Conservation (phyloP, 2,329 filamentous ascomycete species). For the Akanthomyces muscarius region DNA sequence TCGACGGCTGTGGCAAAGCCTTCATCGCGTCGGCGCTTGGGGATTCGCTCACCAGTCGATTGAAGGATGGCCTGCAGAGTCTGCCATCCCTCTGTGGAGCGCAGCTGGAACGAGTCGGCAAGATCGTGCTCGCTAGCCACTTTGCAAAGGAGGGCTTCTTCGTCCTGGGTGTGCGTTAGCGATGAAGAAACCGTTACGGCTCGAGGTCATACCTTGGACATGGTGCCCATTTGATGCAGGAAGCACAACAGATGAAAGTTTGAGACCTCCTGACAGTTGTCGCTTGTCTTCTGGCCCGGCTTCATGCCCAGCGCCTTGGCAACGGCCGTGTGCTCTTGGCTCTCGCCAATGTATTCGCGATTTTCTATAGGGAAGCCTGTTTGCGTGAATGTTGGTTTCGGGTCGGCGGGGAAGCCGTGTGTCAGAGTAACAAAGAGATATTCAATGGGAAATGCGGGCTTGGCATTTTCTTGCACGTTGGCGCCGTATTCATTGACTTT, state of each 20-base stretch:
- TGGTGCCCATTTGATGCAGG: constrained; percentile 71
- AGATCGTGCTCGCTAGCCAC: constrained; percentile 79
- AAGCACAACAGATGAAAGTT: constrained; percentile 95
- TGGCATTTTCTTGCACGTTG: constrained; percentile 95
- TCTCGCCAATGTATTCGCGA: constrained; percentile 78
- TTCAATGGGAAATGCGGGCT: constrained; percentile 92
- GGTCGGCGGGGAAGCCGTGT: constrained; percentile 84
- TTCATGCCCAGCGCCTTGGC: constrained; percentile 64
- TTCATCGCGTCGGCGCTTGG: constrained; percentile 61
- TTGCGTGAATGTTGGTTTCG: constrained; percentile 71
- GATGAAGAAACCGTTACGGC: constrained; percentile 14
- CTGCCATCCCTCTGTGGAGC: constrained; percentile 88
- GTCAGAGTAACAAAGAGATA: constrained; percentile 95
- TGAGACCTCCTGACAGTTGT: constrained; percentile 67
- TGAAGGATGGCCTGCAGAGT: constrained; percentile 89
- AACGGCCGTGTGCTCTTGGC: constrained; percentile 70
- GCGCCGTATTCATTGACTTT: constrained; percentile 94
- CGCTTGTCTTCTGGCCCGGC: constrained; percentile 54
- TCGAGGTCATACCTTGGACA: constrained; percentile 68
- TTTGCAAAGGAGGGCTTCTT: constrained; percentile 79
- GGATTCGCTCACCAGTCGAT: constrained; percentile 94
- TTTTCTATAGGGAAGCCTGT: constrained; percentile 87
- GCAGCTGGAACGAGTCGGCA: constrained; percentile 75
- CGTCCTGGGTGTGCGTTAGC: constrained; percentile 58
- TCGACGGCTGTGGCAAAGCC: constrained; percentile 23